phyloP scores from a whole-genome alignment of 805 yeast species.

The Myxozyma kluyveri region DNA sequence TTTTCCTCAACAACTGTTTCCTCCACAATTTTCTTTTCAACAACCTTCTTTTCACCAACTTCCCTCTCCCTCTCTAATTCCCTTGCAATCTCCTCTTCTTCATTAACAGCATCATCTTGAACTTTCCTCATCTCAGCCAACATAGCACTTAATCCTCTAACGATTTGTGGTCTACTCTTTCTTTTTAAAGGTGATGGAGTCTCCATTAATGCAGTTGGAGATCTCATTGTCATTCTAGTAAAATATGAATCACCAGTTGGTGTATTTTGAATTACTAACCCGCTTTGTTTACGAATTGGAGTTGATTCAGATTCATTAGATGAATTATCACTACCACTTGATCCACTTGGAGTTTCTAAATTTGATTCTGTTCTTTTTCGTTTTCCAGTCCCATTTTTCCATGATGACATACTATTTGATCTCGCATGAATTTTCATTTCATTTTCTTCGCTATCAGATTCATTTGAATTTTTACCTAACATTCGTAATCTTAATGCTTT shows the following conservation, averaged over 20 bases:
- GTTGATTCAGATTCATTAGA: not conserved
- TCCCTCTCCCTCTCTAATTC: conserved; percentile 12
- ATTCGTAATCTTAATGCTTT: not conserved
- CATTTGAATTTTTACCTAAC: not conserved
- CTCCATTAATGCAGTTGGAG: not conserved
- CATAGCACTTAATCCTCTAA: conserved; percentile 24
- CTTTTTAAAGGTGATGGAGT: conserved; percentile 28
- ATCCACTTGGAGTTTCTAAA: not conserved
- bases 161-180: conserved; percentile 3
- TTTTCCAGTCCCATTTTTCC: no score
- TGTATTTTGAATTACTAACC: not conserved
- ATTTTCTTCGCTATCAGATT: not conserved
- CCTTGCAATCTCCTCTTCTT: conserved; percentile 23
- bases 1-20: no score
- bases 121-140: conserved; percentile 18
- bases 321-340: not conserved
- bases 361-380: not conserved
- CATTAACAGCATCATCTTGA: conserved; percentile 21
- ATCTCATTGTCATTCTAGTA: no score
- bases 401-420: not conserved
- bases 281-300: not conserved
- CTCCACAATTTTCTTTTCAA: not conserved
- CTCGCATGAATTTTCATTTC: not conserved
- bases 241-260: conserved; percentile 22
- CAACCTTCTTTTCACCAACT: not conserved